These are phyloP conservation scores for Trichophaea hybrida DNA, from an alignment of 2,329 filamentous ascomycete species.

Conservation along the genomic window DNA sequence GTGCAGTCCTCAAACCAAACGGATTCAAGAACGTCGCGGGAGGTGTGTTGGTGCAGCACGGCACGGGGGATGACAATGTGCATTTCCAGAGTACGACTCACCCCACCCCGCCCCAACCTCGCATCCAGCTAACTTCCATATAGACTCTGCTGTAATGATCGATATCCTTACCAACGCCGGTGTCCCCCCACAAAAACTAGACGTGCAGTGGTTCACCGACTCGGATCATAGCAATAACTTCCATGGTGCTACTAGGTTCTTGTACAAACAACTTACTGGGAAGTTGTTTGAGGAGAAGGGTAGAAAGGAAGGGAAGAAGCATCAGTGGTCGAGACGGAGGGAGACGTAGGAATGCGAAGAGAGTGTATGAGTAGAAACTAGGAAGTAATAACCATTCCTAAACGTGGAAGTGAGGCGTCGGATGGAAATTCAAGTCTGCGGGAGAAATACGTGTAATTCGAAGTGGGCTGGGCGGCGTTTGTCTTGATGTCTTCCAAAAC, in stretches of 20 bases:
- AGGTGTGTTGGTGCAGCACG: constrained; percentile 49
- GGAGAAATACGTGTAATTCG: too few relatives aligned
- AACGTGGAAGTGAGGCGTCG: too few relatives aligned
- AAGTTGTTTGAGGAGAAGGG: constrained; percentile 48
- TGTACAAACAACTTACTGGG: constrained; percentile 50
- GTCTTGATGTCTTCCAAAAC: too few relatives aligned
- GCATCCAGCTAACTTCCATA: not conserved
- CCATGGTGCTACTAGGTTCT: constrained; percentile 40
- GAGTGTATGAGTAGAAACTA: not conserved
- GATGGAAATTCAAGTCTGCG: too few relatives aligned
- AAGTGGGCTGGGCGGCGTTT: too few relatives aligned
- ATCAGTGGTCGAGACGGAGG: constrained; percentile 33
- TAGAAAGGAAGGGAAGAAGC: constrained; percentile 32
- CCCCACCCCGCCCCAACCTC: not conserved
- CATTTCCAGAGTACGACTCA: constrained; percentile 43
- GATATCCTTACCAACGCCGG: constrained; percentile 46
- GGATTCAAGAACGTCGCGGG: constrained; percentile 51
- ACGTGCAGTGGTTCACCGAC: constrained; percentile 51
- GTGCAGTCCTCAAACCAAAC: constrained; percentile 42
- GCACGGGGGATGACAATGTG: constrained; percentile 56
- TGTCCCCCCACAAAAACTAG: constrained; percentile 47
- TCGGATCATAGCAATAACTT: constrained; percentile 48
- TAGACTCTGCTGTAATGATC: constrained; percentile 44
- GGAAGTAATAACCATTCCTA: too few relatives aligned
- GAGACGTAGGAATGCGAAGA: not conserved